Percentiles rank a stretch among this genome's conserved stretches.
Evolutionary conservation across 495 filamentous ascomycete species (phyloP).

Genomic region (Aspergillus asperescens): DNA sequence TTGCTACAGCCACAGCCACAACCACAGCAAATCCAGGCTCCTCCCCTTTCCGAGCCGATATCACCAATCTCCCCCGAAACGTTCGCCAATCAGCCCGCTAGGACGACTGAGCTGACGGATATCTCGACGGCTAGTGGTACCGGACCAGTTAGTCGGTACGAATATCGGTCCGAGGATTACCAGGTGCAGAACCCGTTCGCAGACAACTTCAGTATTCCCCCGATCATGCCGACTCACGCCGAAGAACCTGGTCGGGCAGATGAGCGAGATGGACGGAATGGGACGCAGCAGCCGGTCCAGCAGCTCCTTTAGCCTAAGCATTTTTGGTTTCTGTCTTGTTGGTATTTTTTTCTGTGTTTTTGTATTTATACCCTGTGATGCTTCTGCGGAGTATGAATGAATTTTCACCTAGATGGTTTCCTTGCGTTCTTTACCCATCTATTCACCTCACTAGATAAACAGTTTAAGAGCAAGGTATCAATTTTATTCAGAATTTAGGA

Average conservation of each 20-base stretch:
- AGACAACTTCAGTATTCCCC: conserved; percentile 29
- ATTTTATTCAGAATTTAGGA: not conserved
- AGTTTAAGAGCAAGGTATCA: not conserved
- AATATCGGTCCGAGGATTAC: conserved; percentile 43
- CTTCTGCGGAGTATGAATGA: conserved; percentile 17
- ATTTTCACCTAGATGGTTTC: conserved; percentile 2
- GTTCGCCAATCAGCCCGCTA: not conserved
- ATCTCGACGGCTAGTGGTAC: conserved; percentile 9
- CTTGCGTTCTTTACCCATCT: not conserved
- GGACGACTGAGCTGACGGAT: conserved; percentile 4
- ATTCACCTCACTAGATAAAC: not conserved
- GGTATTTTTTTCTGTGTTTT: not conserved
- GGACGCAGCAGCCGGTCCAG: conserved; percentile 13
- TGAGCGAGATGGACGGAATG: conserved; percentile 14
- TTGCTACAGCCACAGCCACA: conserved; percentile 16
- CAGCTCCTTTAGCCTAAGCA: not conserved
- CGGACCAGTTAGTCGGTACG: conserved; percentile 21
- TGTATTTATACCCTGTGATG: conserved; percentile 17
- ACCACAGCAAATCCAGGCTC: conserved; percentile 6
- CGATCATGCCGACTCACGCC: conserved; percentile 8
- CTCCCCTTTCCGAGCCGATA: conserved; percentile 1
- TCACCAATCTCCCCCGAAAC: conserved; percentile 12
- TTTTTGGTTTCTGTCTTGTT: conserved; percentile 1
- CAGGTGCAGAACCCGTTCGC: conserved; percentile 45
- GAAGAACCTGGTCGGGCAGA: conserved; percentile 9